Conservation (phyloP, 1,284 basidiomycete genomes). For the Malassezia cuniculi region DNA sequence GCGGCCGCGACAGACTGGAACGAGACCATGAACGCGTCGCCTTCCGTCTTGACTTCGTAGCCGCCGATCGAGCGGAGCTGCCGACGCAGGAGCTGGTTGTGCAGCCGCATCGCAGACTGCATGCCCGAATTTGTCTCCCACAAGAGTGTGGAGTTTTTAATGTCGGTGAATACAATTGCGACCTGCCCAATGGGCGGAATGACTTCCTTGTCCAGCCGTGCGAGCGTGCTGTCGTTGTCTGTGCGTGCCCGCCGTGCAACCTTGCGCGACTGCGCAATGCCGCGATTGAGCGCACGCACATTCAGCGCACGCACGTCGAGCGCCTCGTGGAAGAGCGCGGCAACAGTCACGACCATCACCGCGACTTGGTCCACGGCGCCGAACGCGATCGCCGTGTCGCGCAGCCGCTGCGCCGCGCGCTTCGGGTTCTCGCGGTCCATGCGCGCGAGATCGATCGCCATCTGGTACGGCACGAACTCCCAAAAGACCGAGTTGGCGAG, state of each 20-base stretch:
- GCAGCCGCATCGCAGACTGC: conserved; percentile 82
- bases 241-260: conserved; percentile 21
- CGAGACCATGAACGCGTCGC: conserved; percentile 96
- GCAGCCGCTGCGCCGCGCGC: conserved; percentile 90
- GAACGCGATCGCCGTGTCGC: conserved; percentile 93
- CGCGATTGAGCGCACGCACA: conserved; percentile 15
- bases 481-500: conserved; percentile 84
- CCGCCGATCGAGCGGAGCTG: conserved; percentile 82
- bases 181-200: conserved; percentile 76
- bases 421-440: conserved; percentile 72
- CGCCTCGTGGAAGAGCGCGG: conserved; percentile 56
- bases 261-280: conserved; percentile 17
- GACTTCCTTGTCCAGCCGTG: conserved; percentile 64
- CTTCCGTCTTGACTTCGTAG: conserved; percentile 99
- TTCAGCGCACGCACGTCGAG: conserved; percentile 16
- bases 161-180: conserved; percentile 94
- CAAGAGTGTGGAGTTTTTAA: conserved; percentile 86
- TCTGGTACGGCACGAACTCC: conserved; percentile 89
- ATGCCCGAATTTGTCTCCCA: conserved; percentile 97
- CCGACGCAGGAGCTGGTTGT: conserved; percentile 75
- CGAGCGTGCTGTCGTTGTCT: conserved; percentile 46
- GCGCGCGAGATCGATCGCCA: conserved; percentile 89
- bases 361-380: conserved; percentile 86
- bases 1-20: conserved; percentile 80
- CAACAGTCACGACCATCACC: conserved; percentile 90